phyloP scores from a whole-genome alignment of 768 basidiomycete genomes.

The Dacryopinax spathularia region DNA sequence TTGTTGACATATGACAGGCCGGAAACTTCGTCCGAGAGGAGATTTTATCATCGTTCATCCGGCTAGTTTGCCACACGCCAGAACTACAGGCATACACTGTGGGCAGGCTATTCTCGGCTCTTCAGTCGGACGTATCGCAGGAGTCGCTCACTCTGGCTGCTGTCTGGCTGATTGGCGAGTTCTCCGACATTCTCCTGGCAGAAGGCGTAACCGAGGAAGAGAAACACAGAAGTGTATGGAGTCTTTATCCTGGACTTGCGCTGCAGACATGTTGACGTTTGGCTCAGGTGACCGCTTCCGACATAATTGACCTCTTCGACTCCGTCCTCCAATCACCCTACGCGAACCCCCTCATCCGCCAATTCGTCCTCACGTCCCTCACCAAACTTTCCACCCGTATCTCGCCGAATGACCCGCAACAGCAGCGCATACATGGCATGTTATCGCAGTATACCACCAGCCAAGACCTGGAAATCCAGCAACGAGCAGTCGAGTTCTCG shows the following conservation, averaged over 20 bases:
- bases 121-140: constrained; percentile 85
- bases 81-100: constrained; percentile 93
- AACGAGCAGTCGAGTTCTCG: constrained; percentile 89
- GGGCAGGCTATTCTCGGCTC: constrained; percentile 75
- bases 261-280: neutral
- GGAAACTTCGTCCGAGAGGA: constrained; percentile 98
- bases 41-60: constrained; percentile 85
- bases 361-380: constrained; percentile 78
- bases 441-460: constrained; percentile 73
- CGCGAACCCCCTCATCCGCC: constrained; percentile 75
- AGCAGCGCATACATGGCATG: constrained; percentile 64
- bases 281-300: constrained; percentile 56
- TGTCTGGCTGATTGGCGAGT: constrained; percentile 94
- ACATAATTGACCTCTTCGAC: constrained; percentile 72
- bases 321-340: constrained; percentile 88
- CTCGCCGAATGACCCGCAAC: constrained; percentile 48
- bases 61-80: constrained; percentile 90
- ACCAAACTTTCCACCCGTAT: constrained; percentile 81
- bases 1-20: constrained; percentile 38
- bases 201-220: constrained; percentile 73
- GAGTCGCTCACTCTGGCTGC: constrained; percentile 87
- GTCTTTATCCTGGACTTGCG: constrained; percentile 2
- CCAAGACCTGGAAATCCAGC: constrained; percentile 88
- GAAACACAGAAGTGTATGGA: constrained; percentile 47
- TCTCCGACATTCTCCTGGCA: constrained; percentile 77